Evolutionary conservation across 163 green algal species (phyloP).

Genomic region (Picocystis sp.): DNA sequence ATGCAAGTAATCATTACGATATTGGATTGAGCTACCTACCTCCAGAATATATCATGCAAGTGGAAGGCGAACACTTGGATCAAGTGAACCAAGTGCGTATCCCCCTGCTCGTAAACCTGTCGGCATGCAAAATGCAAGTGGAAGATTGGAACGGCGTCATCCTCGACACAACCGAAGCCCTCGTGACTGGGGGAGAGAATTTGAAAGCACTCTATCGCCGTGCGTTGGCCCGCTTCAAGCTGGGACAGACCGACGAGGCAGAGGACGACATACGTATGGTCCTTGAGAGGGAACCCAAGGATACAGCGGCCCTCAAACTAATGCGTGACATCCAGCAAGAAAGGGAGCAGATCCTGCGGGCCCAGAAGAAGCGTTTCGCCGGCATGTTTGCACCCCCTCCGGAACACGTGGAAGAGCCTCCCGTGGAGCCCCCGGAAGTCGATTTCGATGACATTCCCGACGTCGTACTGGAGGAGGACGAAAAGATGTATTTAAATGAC

Average conservation of each 20-base stretch:
- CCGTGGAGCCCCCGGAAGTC: too few relatives aligned
- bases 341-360: too few relatives aligned
- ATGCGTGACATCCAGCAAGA: too few relatives aligned
- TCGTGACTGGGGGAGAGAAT: conserved; percentile 14
- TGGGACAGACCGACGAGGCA: conserved; percentile 44
- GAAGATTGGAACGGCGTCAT: conserved; percentile 33
- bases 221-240: conserved; percentile 23
- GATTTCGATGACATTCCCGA: too few relatives aligned
- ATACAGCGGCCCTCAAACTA: too few relatives aligned
- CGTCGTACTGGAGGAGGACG: too few relatives aligned
- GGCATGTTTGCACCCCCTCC: too few relatives aligned
- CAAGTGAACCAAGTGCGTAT: conserved; percentile 27
- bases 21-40: conserved; percentile 48
- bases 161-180: background rate
- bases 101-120: conserved; percentile 42
- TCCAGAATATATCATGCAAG: conserved; percentile 68
- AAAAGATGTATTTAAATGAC: too few relatives aligned
- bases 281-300: too few relatives aligned
- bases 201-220: conserved; percentile 62
- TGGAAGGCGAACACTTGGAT: conserved; percentile 43
- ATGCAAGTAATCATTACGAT: conserved; percentile 46
- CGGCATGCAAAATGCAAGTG: conserved; percentile 36
- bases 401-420: too few relatives aligned
- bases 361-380: too few relatives aligned
- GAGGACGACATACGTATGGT: conserved; percentile 29